phyloP scores from a whole-genome alignment of 306 rosid genomes.

The Quercus bicolor region DNA sequence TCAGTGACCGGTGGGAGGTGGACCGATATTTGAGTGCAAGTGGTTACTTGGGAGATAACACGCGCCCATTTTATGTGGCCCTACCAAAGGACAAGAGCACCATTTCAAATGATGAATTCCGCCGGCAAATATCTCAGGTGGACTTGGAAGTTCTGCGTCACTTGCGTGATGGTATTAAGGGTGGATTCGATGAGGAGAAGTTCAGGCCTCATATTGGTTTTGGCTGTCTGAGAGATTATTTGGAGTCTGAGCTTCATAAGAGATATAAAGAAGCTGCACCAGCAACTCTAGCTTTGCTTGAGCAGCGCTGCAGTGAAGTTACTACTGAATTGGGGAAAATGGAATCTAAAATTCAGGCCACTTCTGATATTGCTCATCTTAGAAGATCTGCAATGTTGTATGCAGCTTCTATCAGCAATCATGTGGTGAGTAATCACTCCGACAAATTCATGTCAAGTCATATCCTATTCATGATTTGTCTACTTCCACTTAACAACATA shows the following conservation, averaged over 20 bases:
- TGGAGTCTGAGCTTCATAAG: slow-evolving; percentile 92
- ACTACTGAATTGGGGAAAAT: slow-evolving; percentile 55
- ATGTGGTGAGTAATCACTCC: slow-evolving; percentile 61
- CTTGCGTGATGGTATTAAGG: slow-evolving; percentile 74
- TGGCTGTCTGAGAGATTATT: slow-evolving; percentile 67
- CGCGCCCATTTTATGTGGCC: slow-evolving; percentile 83
- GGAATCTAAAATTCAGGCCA: slow-evolving; percentile 77
- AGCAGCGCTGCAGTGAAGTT: slow-evolving; percentile 89
- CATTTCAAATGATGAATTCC: slow-evolving; percentile 89
- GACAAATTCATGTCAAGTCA: not conserved
- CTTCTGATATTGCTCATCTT: slow-evolving; percentile 86
- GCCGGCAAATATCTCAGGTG: slow-evolving; percentile 80
- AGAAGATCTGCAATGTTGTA: slow-evolving; percentile 77
- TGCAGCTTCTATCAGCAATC: slow-evolving; percentile 83
- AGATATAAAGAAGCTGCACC: slow-evolving; percentile 98
- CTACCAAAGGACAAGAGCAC: slow-evolving; percentile 77
- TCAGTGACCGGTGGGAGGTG: slow-evolving; percentile 93
- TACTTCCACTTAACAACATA: not conserved
- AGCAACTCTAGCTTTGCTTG: slow-evolving; percentile 92
- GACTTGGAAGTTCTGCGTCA: slow-evolving; percentile 81
- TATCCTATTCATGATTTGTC: not conserved
- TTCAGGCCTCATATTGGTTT: slow-evolving; percentile 72
- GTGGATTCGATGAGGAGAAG: slow-evolving; percentile 93
- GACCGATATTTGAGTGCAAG: slow-evolving; percentile 96
- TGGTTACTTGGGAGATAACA: slow-evolving; percentile 84